Base-by-base conservation (phyloP, 768 basidiomycete species). In the Botryobasidium botryosum region DNA sequence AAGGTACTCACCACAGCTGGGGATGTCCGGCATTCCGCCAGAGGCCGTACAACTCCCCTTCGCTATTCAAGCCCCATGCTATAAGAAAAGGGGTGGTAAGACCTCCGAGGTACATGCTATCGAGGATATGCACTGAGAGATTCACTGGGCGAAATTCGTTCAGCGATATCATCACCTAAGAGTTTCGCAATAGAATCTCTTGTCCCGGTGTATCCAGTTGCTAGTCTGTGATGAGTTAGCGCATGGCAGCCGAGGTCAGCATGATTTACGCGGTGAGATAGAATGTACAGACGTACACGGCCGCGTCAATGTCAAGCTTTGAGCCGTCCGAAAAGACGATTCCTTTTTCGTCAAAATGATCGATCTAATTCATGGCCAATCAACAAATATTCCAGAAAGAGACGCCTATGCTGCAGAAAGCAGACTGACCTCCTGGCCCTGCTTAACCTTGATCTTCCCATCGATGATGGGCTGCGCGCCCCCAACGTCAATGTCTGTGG, bases 1-100 rank as follows among this genome's bases (percentile, higher is more conserved):
- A n/a, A n/a, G n/a, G n/a, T n/a, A n/a, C n/a, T n/a, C n/a, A n/a
- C n/a, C n/a, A n/a, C n/a, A n/a, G n/a, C n/a, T n/a, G n/a, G n/a
- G 65, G 67, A 51, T 66, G 63, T 2, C 68, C 68, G 2, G 63
- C 59, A 3, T 64, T 65, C 7, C 62, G 56, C 45, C 63, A 68
- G 40, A 57, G 51, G 3, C 62, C 62, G 28, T 49, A 50, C 2
- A 63, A 26, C 44, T 68, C 68, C 0, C 64, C 65, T 48, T 68
- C 67, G n/a, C 58, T 56, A 45, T 70, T 64, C 8, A 67, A 28
- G 0, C 66, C 65, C 61, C 62, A 66, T 1, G 65, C 51, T n/a
- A n/a, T n/a, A n/a, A n/a, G n/a, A n/a, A n/a, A n/a, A n/a, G n/a
- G n/a, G n/a, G n/a, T n/a, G n/a, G n/a, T n/a, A n/a, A n/a, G n/a